Percentiles rank a stretch among this genome's conserved stretches.
Conservation (phyloP, 2,329 filamentous ascomycete genomes). For the Arthrocladium fulminans region DNA sequence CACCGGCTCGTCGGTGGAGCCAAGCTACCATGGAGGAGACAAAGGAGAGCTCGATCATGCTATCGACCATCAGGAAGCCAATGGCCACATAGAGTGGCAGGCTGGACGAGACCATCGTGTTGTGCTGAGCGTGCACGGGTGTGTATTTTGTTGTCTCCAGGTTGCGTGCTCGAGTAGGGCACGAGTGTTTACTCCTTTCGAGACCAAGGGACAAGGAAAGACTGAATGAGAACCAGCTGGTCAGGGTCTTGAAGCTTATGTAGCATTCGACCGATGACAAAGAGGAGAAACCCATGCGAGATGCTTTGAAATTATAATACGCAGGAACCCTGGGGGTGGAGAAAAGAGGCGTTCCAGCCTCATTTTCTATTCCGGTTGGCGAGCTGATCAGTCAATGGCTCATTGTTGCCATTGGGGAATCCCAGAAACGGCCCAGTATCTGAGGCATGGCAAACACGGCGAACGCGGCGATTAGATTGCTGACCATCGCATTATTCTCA, state of each 20-base stretch:
- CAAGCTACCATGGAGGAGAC: conserved; percentile 20
- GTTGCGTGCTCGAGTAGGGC: neutral
- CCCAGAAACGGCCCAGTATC: neutral
- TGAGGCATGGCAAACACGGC: neutral
- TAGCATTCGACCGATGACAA: neutral
- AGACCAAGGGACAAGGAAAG: neutral
- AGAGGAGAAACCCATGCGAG: neutral
- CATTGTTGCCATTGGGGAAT: neutral
- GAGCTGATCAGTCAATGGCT: neutral
- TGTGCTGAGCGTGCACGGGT: conserved; percentile 1
- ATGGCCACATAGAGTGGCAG: conserved; percentile 7
- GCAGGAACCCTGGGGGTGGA: neutral
- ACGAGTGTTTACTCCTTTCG: neutral
- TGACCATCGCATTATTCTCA: neutral
- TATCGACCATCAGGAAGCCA: conserved; percentile 15
- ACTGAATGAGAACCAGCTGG: neutral
- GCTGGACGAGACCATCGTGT: conserved; percentile 6
- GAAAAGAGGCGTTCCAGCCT: neutral
- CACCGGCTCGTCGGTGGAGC: conserved; percentile 19
- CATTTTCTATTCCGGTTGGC: neutral
- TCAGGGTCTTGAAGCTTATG: neutral
- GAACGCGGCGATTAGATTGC: neutral
- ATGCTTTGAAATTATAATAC: neutral
- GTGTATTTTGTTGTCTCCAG: neutral
- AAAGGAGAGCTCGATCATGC: conserved; percentile 19